These are phyloP conservation scores for Penicillium diatomitis DNA, from an alignment of 495 filamentous ascomycete genomes.

Conservation along the genomic window DNA sequence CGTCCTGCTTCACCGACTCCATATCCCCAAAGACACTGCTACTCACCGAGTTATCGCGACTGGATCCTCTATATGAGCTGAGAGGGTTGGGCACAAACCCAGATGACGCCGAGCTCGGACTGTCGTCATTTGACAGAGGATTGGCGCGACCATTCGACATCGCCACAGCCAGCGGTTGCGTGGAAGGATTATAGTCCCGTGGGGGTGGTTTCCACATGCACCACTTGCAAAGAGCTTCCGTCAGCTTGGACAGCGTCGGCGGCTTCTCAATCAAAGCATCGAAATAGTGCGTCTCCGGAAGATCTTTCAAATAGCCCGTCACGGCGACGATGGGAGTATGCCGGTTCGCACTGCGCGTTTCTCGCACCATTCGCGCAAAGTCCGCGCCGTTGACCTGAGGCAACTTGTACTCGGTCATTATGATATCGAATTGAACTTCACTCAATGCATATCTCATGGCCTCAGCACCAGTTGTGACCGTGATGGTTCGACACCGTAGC, in stretches of 20 bases:
- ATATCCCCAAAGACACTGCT: constrained; percentile 81
- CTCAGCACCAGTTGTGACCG: constrained; percentile 78
- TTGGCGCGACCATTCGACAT: constrained; percentile 53
- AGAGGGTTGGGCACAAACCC: constrained; percentile 59
- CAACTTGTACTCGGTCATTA: constrained; percentile 93
- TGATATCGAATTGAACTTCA: constrained; percentile 90
- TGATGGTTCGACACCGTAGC: constrained; percentile 88
- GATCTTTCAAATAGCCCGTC: constrained; percentile 94
- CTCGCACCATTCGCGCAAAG: constrained; percentile 92
- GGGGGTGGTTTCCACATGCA: constrained; percentile 88
- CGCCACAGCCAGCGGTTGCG: constrained; percentile 46
- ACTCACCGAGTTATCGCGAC: constrained; percentile 74
- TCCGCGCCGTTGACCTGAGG: constrained; percentile 91
- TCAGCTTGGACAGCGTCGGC: constrained; percentile 78
- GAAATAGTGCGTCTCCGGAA: constrained; percentile 89
- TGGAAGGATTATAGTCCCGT: constrained; percentile 33
- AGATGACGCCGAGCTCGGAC: constrained; percentile 74
- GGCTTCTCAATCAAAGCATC: constrained; percentile 93
- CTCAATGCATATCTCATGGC: constrained; percentile 86
- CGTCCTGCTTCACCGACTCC: constrained; percentile 69
- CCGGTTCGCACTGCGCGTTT: constrained; percentile 89
- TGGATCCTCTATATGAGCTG: constrained; percentile 67
- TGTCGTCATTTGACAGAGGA: constrained; percentile 57
- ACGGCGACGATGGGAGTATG: constrained; percentile 92
- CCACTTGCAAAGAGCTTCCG: constrained; percentile 71